These are phyloP conservation scores for Fusarium verticillioides DNA, from an alignment of 2,329 filamentous ascomycete species.

Conservation along the genomic window DNA sequence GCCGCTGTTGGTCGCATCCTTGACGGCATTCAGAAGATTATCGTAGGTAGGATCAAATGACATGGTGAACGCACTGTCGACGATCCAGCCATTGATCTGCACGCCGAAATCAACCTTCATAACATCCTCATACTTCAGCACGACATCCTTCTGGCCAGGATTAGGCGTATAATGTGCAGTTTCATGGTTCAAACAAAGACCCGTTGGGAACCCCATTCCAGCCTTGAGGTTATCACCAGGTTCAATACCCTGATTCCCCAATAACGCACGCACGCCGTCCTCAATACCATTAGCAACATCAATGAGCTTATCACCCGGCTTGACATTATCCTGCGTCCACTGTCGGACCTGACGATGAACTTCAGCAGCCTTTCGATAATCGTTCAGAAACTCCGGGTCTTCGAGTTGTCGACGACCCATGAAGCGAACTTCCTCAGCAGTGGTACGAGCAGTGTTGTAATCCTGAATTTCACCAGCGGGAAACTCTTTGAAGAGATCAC, in stretches of 20 bases:
- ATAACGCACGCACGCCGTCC: constrained; percentile 77
- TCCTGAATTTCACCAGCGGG: constrained; percentile 44
- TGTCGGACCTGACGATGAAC: constrained; percentile 83
- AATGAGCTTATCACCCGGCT: constrained; percentile 79
- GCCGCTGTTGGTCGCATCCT: constrained; percentile 83
- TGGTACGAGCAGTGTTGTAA: constrained; percentile 44
- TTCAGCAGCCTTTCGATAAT: constrained; percentile 83
- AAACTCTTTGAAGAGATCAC: constrained; percentile 47
- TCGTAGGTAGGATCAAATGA: constrained; percentile 78
- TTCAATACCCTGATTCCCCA: constrained; percentile 77
- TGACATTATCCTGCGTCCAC: constrained; percentile 81
- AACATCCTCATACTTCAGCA: constrained; percentile 76
- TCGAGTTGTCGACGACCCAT: constrained; percentile 40
- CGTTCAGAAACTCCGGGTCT: constrained; percentile 68
- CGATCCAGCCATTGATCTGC: constrained; percentile 79
- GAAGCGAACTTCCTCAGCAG: constrained; percentile 42
- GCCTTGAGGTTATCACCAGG: constrained; percentile 79
- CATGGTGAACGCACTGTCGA: constrained; percentile 81
- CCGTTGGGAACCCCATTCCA: constrained; percentile 86
- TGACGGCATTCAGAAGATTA: constrained; percentile 75
- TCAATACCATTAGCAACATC: constrained; percentile 86
- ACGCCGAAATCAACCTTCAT: constrained; percentile 84
- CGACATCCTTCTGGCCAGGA: constrained; percentile 75
- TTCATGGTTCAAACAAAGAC: constrained; percentile 81
- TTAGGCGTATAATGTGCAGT: constrained; percentile 87